Conservation (phyloP, 2,329 filamentous ascomycete genomes). For the Neurospora sp. region DNA sequence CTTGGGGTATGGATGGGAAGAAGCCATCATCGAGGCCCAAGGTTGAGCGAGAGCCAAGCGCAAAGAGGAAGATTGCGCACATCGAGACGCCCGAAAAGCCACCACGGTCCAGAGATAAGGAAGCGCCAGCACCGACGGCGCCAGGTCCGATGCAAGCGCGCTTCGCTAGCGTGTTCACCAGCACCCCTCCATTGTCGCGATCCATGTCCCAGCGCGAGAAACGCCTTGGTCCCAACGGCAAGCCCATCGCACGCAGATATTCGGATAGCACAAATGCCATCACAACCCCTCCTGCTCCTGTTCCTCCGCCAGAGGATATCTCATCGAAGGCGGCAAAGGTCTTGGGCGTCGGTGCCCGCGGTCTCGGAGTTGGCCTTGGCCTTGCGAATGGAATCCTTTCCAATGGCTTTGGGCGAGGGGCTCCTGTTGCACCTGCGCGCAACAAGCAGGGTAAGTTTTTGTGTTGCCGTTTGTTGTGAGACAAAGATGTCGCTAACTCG, state of each 20-base stretch:
- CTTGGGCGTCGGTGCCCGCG: constrained; percentile 45
- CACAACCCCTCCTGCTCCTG: constrained; percentile 33
- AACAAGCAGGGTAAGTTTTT: constrained; percentile 32
- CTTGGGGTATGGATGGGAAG: constrained; percentile 61
- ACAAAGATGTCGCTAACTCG: constrained; percentile 7
- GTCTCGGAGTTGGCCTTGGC: constrained; percentile 8
- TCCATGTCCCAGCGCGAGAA: constrained; percentile 60
- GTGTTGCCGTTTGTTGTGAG: background rate
- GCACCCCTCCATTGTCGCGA: constrained; percentile 55
- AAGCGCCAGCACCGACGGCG: constrained; percentile 35
- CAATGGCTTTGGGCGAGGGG: constrained; percentile 22
- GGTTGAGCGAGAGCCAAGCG: constrained; percentile 45
- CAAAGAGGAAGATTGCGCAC: constrained; percentile 26
- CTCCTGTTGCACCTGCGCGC: constrained; percentile 19
- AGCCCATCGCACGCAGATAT: constrained; percentile 54
- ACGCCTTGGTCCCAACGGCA: constrained; percentile 44
- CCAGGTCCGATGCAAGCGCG: constrained; percentile 27
- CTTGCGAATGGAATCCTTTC: constrained; percentile 4
- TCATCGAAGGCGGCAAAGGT: constrained; percentile 70
- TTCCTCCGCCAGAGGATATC: constrained; percentile 54
- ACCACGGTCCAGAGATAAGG: constrained; percentile 19
- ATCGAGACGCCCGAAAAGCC: constrained; percentile 6
- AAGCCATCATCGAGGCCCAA: constrained; percentile 51
- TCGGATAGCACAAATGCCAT: constrained; percentile 58
- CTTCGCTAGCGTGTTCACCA: constrained; percentile 57